Base-by-base conservation (phyloP, 305 asterid genomes). In the Fraxinus greggii region DNA sequence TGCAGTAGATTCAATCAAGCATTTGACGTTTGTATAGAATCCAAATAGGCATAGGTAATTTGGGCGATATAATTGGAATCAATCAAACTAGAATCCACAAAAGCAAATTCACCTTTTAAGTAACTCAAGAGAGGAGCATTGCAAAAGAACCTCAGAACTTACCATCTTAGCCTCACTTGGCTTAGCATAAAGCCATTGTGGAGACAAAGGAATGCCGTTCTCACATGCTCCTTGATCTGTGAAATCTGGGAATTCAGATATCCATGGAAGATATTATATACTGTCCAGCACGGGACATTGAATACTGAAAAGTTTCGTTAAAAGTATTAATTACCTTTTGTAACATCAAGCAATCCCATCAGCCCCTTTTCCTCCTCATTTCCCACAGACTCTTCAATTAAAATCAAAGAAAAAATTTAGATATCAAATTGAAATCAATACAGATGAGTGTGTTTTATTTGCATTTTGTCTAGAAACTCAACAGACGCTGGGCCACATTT, bases 131-230 rank as follows among this genome's bases (percentile, higher is more conserved):
- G 24, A 56, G 3, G 17, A 24, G 21, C 74, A 79, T 45, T 79
- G 54, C 77, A 63, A 32, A 33, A 75, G 63, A 24, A 51, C 33
- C 59, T 26, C 56, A 78, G 33, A 23, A 83, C 88, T 89, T 87
- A 92, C 98, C 90, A 81, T 82, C 83, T 92, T 97, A 69, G 91
- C 84, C 79, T 97, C 99, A 85, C 82, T 93, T 72, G 98, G 96
- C 88, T 89, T 97, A 70, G 95, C 91, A 86, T 94, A 93, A 73
- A 94, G 90, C 98, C 99, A 97, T 84, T 97, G 99, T 0, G 98
- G 99, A 87, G 99, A 97, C 88, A 97, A 83, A 7, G 99, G 99
- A 73, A 97, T 97, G 91, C 86, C 83, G 89, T 81, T 94, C 83
- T 97, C 98, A 23, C 89, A 83, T 24, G 84, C 79, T 26, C 88